Evolutionary conservation across 768 basidiomycete genomes (phyloP).

Genomic region (Tylopilus sp.): DNA sequence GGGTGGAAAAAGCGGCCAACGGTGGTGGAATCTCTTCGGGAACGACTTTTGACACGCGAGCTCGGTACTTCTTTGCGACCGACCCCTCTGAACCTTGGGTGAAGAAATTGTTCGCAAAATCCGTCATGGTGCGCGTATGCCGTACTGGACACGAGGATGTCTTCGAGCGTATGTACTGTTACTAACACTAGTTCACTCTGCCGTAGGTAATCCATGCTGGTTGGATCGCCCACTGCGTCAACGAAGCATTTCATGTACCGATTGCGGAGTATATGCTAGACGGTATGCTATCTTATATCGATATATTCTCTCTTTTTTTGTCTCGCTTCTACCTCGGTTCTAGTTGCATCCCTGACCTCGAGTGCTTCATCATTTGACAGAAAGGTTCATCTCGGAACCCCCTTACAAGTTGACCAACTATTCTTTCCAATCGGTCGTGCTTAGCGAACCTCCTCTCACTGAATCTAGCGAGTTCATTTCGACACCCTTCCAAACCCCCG

Average conservation of each 20-base stretch:
- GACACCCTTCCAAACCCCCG: conserved; percentile 2
- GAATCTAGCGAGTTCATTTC: not conserved
- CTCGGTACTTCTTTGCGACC: conserved; percentile 30
- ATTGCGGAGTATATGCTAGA: conserved; percentile 30
- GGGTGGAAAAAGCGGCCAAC: conserved; percentile 15
- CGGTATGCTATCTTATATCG: conserved; percentile 20
- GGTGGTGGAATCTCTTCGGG: conserved; percentile 21
- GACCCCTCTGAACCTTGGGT: conserved; percentile 29
- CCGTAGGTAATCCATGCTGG: conserved; percentile 29
- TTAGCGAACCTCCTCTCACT: not conserved
- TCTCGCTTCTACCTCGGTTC: not conserved
- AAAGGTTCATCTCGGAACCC: conserved; percentile 12
- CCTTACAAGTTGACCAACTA: conserved; percentile 19
- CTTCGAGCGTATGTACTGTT: conserved; percentile 9
- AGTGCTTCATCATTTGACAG: conserved; percentile 4
- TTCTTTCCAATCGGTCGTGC: not conserved
- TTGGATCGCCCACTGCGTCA: conserved; percentile 31
- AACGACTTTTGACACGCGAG: conserved; percentile 7
- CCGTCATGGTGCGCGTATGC: conserved; percentile 25
- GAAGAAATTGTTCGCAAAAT: conserved; percentile 23
- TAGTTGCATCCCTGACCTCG: conserved; percentile 1
- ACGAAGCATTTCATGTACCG: conserved; percentile 23
- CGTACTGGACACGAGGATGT: not conserved
- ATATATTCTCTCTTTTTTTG: not conserved
- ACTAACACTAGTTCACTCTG: not conserved